Conservation (phyloP, 2,329 filamentous ascomycete genomes). For the Fusarium sp. region DNA sequence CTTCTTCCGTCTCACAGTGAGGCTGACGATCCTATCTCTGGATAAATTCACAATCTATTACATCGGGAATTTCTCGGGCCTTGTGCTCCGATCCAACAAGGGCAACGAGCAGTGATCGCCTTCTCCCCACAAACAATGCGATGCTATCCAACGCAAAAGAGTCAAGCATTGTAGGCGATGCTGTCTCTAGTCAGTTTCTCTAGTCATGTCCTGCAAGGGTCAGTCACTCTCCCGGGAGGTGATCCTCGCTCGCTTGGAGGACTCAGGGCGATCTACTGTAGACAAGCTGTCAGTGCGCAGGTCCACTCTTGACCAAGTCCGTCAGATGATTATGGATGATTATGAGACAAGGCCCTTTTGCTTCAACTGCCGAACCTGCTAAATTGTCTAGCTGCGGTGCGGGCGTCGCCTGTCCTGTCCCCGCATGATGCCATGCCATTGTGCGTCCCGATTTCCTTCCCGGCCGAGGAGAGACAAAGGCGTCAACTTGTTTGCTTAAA, state of each 20-base stretch:
- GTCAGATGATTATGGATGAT: not conserved
- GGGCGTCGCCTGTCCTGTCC: not conserved
- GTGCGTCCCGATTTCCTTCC: not conserved
- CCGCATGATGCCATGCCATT: not conserved
- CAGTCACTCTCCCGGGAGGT: not conserved
- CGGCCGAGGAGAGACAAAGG: not conserved
- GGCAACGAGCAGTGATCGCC: constrained; percentile 3
- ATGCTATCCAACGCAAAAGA: constrained; percentile 20
- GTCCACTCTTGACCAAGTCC: not conserved
- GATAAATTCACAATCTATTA: not conserved
- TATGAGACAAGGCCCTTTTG: not conserved
- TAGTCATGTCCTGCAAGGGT: not conserved
- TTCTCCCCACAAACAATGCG: constrained; percentile 21
- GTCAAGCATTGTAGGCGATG: constrained; percentile 1
- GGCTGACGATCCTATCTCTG: not conserved
- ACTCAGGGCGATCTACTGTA: not conserved
- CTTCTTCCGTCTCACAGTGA: not conserved
- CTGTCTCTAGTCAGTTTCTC: not conserved
- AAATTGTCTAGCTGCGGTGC: not conserved
- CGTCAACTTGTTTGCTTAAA: not conserved
- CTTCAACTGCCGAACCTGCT: not conserved
- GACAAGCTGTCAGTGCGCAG: constrained; percentile 1
- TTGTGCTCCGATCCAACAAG: constrained; percentile 1
- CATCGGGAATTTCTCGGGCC: not conserved
- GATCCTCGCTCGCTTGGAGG: constrained; percentile 19